Percentiles rank a stretch among this genome's conserved stretches.
Conservation (phyloP, 805 yeast species). For the Starmerella etchellsii region DNA sequence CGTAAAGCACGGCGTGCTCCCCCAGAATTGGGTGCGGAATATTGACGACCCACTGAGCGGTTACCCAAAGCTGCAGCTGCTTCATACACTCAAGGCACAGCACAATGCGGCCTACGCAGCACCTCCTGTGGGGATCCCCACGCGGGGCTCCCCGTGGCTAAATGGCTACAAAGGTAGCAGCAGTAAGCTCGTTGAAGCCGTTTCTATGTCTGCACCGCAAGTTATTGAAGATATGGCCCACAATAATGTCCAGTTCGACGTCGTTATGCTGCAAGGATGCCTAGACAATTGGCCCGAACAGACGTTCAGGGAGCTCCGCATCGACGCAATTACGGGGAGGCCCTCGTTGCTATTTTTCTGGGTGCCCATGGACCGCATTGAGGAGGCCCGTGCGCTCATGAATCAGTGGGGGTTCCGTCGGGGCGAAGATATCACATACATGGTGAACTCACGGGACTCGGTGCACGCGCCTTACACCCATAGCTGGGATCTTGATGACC, state of each 20-base stretch:
- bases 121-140: constrained; percentile 49
- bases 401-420: constrained; percentile 57
- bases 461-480: constrained; percentile 44
- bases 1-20: constrained; percentile 37
- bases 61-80: constrained; percentile 65
- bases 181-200: neutral
- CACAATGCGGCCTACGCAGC: constrained; percentile 44
- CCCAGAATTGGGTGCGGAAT: constrained; percentile 55
- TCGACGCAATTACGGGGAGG: constrained; percentile 59
- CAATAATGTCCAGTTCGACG: constrained; percentile 59
- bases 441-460: constrained; percentile 54
- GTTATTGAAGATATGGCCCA: constrained; percentile 50
- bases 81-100: constrained; percentile 50
- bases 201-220: constrained; percentile 31
- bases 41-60: constrained; percentile 59
- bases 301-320: constrained; percentile 40
- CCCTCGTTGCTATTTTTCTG: constrained; percentile 82
- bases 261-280: constrained; percentile 81
- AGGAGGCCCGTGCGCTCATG: constrained; percentile 38
- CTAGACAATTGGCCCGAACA: constrained; percentile 37
- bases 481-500: constrained; percentile 28
- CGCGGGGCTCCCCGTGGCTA: neutral
- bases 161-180: neutral
- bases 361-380: constrained; percentile 68
- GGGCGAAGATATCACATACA: constrained; percentile 77